Percentiles rank a stretch among this genome's conserved stretches.
These are phyloP conservation scores for Ophiostoma australiae DNA, from an alignment of 2,329 filamentous ascomycete genomes.

Conservation along the genomic window DNA sequence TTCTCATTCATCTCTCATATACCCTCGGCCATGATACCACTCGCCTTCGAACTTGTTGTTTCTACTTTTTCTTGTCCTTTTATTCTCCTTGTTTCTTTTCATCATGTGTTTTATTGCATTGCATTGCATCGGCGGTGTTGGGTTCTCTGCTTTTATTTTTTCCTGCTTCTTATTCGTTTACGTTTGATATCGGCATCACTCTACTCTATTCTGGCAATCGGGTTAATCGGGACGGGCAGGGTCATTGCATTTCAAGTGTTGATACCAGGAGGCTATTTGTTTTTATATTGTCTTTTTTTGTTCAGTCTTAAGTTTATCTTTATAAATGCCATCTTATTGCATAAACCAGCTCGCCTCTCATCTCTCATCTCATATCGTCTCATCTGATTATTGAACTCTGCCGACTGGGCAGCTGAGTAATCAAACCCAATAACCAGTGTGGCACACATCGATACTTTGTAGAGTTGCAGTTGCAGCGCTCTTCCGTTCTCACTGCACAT, in stretches of 20 bases:
- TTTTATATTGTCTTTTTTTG: background rate
- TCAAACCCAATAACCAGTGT: background rate
- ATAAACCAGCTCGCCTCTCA: background rate
- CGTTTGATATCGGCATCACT: background rate
- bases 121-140: background rate
- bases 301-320: background rate
- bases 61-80: background rate
- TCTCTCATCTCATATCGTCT: background rate
- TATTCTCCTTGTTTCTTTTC: background rate
- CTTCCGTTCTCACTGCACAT: background rate
- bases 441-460: background rate
- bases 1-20: background rate
- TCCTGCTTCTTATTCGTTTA: background rate
- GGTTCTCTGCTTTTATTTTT: background rate
- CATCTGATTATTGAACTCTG: background rate
- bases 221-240: background rate
- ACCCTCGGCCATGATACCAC: background rate
- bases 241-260: background rate
- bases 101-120: background rate
- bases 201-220: background rate
- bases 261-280: conserved; percentile 8
- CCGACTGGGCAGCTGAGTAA: no score
- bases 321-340: background rate
- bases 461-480: background rate
- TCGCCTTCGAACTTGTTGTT: background rate